Base-by-base conservation (phyloP, 176 grass and related monocot genomes). In the Pontederia paniculata region DNA sequence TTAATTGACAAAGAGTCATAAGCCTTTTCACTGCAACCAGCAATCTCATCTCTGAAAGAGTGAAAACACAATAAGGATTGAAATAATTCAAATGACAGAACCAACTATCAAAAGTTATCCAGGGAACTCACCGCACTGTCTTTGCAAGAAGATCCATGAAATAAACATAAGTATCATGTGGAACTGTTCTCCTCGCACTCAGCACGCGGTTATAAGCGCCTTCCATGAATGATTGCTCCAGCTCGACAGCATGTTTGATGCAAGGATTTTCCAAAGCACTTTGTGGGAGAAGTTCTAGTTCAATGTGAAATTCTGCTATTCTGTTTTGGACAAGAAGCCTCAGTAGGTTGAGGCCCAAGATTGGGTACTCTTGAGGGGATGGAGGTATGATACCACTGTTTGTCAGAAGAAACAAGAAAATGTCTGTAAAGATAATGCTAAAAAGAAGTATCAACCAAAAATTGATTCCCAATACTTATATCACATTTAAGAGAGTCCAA, bases 221-320 rank as follows among this genome's bases (percentile, higher is more conserved):
- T 77, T 80, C 84, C 89, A 88, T 95, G 31, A 95, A 85, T 42
- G 81, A 79, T 50, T 73, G 78, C 49, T 82, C 89, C 68, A 95
- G 74, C 37, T 85, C 78, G 16, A 85, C 66, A 13, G 58, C 81
- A 63, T 82, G 82, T 22, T 82, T 88, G 41, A 95, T 88, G 73
- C 81, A 95, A 54, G 81, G 69, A 62, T 88, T 83, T 44, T 80
- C 70, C 15, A 84, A 66, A 60, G 81, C 81, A 65, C 46, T 65
- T 11, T 22, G 48, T 6, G 78, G 49, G 67, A 95, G 69, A 64
- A 95, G 70, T 78, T 88, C 84, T 48, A 95, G 61, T 77, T 95
- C 89, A 10, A 75, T 82, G 52, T 95, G 89, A 28, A 95, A 88
- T 60, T 95, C 84, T 10, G 81, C 81, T 64, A 85, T 88, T 74